A percentile compares a stretch with the other conserved stretches of the same genome.
Conservation (phyloP, 2,329 filamentous ascomycete species). For the Fusarium solani-melongenae region DNA sequence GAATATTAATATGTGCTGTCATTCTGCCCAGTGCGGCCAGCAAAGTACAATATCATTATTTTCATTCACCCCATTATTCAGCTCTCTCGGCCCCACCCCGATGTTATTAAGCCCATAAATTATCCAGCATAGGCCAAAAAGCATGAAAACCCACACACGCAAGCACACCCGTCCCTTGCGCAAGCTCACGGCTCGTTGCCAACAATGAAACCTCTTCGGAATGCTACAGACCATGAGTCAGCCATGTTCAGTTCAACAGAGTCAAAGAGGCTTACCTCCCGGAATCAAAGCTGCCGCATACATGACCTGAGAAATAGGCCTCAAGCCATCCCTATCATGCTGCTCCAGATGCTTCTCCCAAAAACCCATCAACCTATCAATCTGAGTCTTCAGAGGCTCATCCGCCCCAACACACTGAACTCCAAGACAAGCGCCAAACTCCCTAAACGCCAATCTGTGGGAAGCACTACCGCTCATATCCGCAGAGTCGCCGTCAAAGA, state of each 20-base stretch:
- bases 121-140: not conserved
- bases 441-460: slow-evolving; percentile 61
- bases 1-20: not conserved
- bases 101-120: not conserved
- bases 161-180: not conserved
- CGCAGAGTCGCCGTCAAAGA: slow-evolving; percentile 32
- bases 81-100: no score
- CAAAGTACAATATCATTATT: not conserved
- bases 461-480: slow-evolving; percentile 38
- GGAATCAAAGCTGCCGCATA: slow-evolving; percentile 66
- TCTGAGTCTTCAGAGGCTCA: slow-evolving; percentile 43
- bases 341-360: slow-evolving; percentile 51
- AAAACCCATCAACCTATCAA: slow-evolving; percentile 46
- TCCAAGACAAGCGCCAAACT: slow-evolving; percentile 65
- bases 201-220: slow-evolving; percentile 14
- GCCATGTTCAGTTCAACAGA: no score
- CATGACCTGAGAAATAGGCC: slow-evolving; percentile 67
- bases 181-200: not conserved
- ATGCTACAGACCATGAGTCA: not conserved
- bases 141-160: not conserved
- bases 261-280: slow-evolving; percentile 57
- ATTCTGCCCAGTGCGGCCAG: not conserved
- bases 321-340: slow-evolving; percentile 52
- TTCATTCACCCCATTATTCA: not conserved
- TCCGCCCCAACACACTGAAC: slow-evolving; percentile 53